phyloP scores from a whole-genome alignment of 768 basidiomycete species.

The Suillus occidentalis region DNA sequence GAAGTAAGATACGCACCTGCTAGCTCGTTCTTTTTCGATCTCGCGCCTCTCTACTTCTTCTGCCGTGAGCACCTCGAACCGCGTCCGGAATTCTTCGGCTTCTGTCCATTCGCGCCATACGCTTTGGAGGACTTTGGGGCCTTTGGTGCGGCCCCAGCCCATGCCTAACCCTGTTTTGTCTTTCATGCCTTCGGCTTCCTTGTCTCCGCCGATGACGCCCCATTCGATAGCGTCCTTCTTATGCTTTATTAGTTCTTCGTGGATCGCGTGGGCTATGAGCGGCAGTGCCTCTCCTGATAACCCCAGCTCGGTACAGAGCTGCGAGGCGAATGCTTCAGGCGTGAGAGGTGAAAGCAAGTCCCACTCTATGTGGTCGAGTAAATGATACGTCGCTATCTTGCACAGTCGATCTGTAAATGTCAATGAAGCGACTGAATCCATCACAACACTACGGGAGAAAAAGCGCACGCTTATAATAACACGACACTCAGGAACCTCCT shows the following conservation, averaged over 20 bases:
- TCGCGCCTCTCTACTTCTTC: slow-evolving; percentile 94
- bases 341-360: slow-evolving; percentile 92
- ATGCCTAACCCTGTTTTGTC: slow-evolving; percentile 83
- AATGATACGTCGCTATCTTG: slow-evolving; percentile 92
- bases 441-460: slow-evolving; percentile 15
- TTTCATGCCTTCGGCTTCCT: slow-evolving; percentile 61
- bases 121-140: slow-evolving; percentile 78
- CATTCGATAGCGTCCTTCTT: slow-evolving; percentile 95
- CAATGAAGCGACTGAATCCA: slow-evolving; percentile 11
- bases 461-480: slow-evolving; percentile 73
- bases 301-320: slow-evolving; percentile 83
- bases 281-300: slow-evolving; percentile 86
- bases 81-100: slow-evolving; percentile 85
- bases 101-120: slow-evolving; percentile 97
- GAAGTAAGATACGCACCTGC: slow-evolving; percentile 43
- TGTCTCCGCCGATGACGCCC: slow-evolving; percentile 76
- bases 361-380: slow-evolving; percentile 98
- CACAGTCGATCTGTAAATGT: slow-evolving; percentile 79
- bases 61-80: slow-evolving; percentile 79
- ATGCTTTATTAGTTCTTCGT: slow-evolving; percentile 93
- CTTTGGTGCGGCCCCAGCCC: slow-evolving; percentile 72
- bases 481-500: slow-evolving; percentile 74
- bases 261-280: slow-evolving; percentile 88
- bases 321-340: slow-evolving; percentile 79
- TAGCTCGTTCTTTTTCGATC: slow-evolving; percentile 82